A percentile compares a stretch with the other conserved stretches of the same genome.
Evolutionary conservation across 129 eudicot species (phyloP).

Genomic region (Artemisia tridentata): DNA sequence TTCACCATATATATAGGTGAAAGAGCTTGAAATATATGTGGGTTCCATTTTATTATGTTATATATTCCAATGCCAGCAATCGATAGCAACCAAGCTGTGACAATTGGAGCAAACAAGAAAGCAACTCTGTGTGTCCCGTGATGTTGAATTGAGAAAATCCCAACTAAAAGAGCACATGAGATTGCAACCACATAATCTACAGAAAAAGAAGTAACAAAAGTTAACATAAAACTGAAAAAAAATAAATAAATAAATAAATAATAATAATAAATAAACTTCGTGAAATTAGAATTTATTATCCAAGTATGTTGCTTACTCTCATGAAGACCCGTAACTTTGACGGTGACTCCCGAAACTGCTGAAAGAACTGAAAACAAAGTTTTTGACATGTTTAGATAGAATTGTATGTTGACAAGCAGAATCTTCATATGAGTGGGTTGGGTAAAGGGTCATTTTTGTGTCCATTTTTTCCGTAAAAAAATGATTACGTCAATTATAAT

Average conservation of each 20-base stretch:
- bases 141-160: slow-evolving; percentile 68
- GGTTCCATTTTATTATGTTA: slow-evolving; percentile 63
- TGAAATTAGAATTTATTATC: background rate
- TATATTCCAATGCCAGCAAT: slow-evolving; percentile 66
- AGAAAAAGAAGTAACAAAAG: background rate
- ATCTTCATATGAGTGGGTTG: background rate
- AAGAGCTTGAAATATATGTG: slow-evolving; percentile 51
- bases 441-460: too few species aligned
- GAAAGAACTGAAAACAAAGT: slow-evolving; percentile 51
- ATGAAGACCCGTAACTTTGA: slow-evolving; percentile 45
- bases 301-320: slow-evolving; percentile 39
- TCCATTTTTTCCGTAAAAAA: too few species aligned
- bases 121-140: slow-evolving; percentile 70
- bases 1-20: slow-evolving; percentile 67
- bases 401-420: background rate
- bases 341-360: slow-evolving; percentile 49
- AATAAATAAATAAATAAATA: background rate
- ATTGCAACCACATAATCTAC: slow-evolving; percentile 51
- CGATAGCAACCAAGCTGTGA: slow-evolving; percentile 65
- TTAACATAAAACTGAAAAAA: background rate
- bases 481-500: background rate
- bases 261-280: background rate
- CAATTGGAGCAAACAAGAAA: slow-evolving; percentile 72
- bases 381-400: background rate
- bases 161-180: slow-evolving; percentile 55